Conservation (phyloP, 2,329 filamentous ascomycete species). For the Aspergillus felis region DNA sequence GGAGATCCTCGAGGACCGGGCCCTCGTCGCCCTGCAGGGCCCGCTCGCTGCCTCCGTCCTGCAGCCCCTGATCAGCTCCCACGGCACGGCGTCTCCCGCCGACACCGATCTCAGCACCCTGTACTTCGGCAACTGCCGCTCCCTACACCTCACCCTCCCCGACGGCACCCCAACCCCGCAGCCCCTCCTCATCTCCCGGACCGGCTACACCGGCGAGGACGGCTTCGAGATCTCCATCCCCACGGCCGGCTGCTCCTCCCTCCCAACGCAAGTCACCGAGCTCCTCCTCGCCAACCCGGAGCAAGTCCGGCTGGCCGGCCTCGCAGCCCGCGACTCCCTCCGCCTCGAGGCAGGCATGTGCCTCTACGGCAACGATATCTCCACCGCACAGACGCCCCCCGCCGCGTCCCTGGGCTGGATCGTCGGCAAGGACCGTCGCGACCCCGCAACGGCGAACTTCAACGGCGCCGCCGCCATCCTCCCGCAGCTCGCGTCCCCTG, state of each 20-base stretch:
- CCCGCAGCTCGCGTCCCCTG: conserved; percentile 58
- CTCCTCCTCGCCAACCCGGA: conserved; percentile 63
- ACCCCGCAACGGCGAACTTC: conserved; percentile 61
- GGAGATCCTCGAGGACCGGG: conserved; percentile 67
- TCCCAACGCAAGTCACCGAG: conserved; percentile 56
- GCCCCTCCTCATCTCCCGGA: conserved; percentile 72
- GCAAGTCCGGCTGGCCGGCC: conserved; percentile 74
- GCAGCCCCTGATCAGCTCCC: conserved; percentile 54
- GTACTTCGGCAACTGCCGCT: conserved; percentile 75
- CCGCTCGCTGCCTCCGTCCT: conserved; percentile 71
- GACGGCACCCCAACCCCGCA: conserved; percentile 49
- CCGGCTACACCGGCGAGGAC: conserved; percentile 96
- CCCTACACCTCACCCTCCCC: conserved; percentile 60
- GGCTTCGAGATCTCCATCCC: conserved; percentile 94
- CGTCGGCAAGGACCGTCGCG: conserved; percentile 72
- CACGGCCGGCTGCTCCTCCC: conserved; percentile 53
- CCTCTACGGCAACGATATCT: conserved; percentile 96
- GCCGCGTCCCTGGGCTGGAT: conserved; percentile 72
- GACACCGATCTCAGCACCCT: conserved; percentile 60
- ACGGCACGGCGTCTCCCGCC: conserved; percentile 34
- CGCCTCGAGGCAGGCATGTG: conserved; percentile 97
- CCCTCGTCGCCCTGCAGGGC: conserved; percentile 85
- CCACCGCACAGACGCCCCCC: conserved; percentile 70
- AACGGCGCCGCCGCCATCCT: conserved; percentile 77
- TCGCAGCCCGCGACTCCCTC: conserved; percentile 87